A percentile compares a stretch with the other conserved stretches of the same genome.
phyloP scores from a whole-genome alignment of 768 basidiomycete genomes.

The Boletus edulis region DNA sequence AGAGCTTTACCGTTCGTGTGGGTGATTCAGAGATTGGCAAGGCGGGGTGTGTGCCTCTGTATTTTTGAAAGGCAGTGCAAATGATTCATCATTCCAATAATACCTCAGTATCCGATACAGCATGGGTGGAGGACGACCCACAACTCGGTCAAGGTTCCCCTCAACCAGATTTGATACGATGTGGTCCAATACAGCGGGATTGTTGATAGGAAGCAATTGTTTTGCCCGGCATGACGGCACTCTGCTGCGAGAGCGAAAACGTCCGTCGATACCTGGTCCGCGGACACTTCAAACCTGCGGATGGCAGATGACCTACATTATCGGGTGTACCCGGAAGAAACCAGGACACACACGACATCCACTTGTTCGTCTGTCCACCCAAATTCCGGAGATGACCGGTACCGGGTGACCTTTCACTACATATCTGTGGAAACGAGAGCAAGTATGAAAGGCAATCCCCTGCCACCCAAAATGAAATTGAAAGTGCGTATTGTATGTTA shows the following conservation, averaged over 20 bases:
- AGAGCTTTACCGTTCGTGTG: background rate
- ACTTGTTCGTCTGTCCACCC: too few relatives aligned
- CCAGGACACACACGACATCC: too few relatives aligned
- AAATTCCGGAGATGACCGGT: too few relatives aligned
- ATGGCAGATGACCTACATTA: too few relatives aligned
- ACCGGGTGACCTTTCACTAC: too few relatives aligned
- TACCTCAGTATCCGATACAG: background rate
- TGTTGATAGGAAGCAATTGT: background rate
- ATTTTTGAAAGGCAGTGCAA: background rate
- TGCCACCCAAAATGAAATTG: slow-evolving; percentile 15
- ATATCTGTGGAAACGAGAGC: background rate
- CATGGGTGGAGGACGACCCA: background rate
- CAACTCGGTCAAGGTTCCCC: background rate
- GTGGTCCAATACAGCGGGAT: background rate
- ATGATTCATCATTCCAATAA: background rate
- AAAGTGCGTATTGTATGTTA: slow-evolving; percentile 2
- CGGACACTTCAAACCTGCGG: too few relatives aligned
- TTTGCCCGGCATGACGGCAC: background rate
- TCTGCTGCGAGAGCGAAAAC: too few relatives aligned
- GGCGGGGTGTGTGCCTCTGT: background rate
- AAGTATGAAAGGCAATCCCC: slow-evolving; percentile 14
- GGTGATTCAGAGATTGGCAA: background rate
- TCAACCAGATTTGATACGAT: too few relatives aligned
- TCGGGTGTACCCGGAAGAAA: too few relatives aligned
- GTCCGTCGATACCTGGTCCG: too few relatives aligned